A percentile compares a stretch with the other conserved stretches of the same genome.
Evolutionary conservation across 768 basidiomycete genomes (phyloP).

Genomic region (Imleria badia): DNA sequence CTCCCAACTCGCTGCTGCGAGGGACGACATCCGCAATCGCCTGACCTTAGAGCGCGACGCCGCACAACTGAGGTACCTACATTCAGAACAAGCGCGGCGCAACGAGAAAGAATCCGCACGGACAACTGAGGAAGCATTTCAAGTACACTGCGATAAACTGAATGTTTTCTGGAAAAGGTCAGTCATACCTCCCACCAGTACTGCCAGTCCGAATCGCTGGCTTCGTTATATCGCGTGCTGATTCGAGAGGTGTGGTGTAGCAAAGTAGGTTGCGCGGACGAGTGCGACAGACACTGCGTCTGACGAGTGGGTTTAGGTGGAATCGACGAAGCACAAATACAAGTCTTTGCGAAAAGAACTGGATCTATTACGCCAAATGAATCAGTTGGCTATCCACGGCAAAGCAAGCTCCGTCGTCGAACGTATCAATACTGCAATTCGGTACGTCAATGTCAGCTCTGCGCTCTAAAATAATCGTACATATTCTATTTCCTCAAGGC

Average conservation of each 20-base stretch:
- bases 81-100: neutral
- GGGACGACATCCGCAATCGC: neutral
- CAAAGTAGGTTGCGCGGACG: neutral
- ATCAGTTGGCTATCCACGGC: neutral
- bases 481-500: neutral
- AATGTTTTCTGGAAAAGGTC: slow-evolving; percentile 1
- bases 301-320: neutral
- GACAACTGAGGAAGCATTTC: neutral
- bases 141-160: neutral
- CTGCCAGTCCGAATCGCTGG: no score
- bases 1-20: neutral
- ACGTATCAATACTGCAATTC: neutral
- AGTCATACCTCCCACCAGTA: neutral
- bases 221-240: neutral
- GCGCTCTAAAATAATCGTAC: neutral
- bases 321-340: neutral
- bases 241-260: neutral
- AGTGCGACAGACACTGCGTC: neutral
- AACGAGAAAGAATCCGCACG: neutral
- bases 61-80: neutral
- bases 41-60: neutral
- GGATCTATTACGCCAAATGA: neutral
- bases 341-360: neutral
- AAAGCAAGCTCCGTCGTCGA: neutral
- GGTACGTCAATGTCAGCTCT: neutral